Percentiles rank a stretch among this genome's conserved stretches.
phyloP scores from a whole-genome alignment of 2,329 filamentous ascomycete species.

The Apiospora arundinis region DNA sequence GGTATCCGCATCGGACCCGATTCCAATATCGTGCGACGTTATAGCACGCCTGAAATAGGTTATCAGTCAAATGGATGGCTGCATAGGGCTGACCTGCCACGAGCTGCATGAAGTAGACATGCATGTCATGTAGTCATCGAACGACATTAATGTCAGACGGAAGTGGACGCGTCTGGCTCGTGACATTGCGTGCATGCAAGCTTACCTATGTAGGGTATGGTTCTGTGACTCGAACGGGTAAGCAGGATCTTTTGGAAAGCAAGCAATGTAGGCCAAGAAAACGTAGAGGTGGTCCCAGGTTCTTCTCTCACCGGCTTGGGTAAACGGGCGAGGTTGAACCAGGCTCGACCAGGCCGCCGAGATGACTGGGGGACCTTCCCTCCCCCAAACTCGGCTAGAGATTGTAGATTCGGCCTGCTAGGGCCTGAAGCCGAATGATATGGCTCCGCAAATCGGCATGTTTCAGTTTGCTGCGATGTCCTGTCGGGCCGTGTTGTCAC shows the following conservation, averaged over 20 bases:
- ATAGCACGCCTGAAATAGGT: neutral
- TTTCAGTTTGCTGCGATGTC: neutral
- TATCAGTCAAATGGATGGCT: neutral
- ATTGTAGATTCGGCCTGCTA: neutral
- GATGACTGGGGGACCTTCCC: neutral
- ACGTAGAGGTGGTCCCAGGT: neutral
- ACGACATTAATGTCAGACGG: neutral
- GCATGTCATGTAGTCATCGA: neutral
- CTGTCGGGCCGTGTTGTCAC: neutral
- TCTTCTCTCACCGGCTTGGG: neutral
- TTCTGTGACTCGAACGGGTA: neutral
- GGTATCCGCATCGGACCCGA: neutral
- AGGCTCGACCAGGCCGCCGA: neutral
- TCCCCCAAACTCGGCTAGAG: neutral
- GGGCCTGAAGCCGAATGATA: neutral
- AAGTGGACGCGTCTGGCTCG: neutral
- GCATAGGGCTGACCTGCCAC: conserved; percentile 16
- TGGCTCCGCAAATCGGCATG: neutral
- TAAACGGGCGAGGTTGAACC: neutral
- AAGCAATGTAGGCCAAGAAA: neutral
- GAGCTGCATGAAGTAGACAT: neutral
- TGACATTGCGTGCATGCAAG: neutral
- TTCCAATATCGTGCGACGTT: neutral
- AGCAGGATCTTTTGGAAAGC: neutral
- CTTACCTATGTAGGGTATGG: neutral